Evolutionary conservation across 2,329 filamentous ascomycete genomes (phyloP).

Genomic region (Drechslerella coelobrocha): DNA sequence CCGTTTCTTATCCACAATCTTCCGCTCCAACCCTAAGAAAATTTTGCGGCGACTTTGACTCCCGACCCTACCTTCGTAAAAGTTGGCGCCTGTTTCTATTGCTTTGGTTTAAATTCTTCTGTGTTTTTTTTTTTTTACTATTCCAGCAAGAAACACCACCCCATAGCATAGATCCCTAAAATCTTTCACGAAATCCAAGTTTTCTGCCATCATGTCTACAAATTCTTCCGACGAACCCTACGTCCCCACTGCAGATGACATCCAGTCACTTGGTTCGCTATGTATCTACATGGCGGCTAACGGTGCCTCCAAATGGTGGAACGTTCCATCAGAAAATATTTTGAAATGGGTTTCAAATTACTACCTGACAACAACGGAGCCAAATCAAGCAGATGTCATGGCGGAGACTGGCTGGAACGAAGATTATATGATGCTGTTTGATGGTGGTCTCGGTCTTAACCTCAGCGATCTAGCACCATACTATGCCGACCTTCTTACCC

Average conservation of each 20-base stretch:
- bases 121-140: neutral
- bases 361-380: conserved; percentile 32
- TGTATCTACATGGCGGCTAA: conserved; percentile 46
- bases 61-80: neutral
- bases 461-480: conserved; percentile 35
- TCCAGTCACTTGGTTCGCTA: conserved; percentile 29
- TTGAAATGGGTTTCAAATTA: conserved; percentile 40
- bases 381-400: conserved; percentile 34
- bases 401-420: conserved; percentile 40
- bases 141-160: too few species aligned
- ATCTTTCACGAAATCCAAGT: neutral
- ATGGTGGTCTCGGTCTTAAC: conserved; percentile 35
- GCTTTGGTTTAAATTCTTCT: neutral
- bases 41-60: too few species aligned
- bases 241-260: conserved; percentile 25
- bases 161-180: too few species aligned
- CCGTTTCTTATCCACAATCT: conserved; percentile 15
- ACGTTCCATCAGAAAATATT: conserved; percentile 12
- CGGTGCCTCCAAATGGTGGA: conserved; percentile 31
- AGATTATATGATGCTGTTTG: conserved; percentile 32
- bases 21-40: neutral
- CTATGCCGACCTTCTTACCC: conserved; percentile 26
- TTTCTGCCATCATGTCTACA: conserved; percentile 21
- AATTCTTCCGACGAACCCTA: conserved; percentile 29
- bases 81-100: neutral